Evolutionary conservation across 176 grass and related monocot species (phyloP), one percentile per base, ranked within the genome.

Genomic region (Pontederia crassipes): DNA sequence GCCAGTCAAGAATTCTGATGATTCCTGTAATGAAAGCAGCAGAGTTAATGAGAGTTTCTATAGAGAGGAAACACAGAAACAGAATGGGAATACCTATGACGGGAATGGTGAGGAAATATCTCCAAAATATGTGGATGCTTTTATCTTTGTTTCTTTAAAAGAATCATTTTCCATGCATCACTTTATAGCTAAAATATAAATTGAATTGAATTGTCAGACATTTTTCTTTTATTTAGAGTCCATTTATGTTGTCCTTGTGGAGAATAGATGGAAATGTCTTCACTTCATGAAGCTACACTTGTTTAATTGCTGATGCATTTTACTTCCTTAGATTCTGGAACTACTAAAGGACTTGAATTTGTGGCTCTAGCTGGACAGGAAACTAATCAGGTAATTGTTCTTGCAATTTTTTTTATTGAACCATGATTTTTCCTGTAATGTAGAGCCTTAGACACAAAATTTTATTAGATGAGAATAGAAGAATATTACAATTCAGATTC

Each of bases 361-460:
- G 77, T 95, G 86, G 78, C 86, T 64, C 71, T 95, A 16, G 83
- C 86, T 68, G 91, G 91, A 49, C 65, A 95, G 82, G 80, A 87
- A 54, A 69, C 86, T 3, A 72, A 78, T 53, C 69, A 74, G 80
- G 91, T 95, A 68, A 70, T 59, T 76, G 50, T 17, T 10, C 56
- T 52, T 48, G 51, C 18, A 35, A 72, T 52, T 55, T 32, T 24
- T 14, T 45, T 10, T 77, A 71, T 82, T 62, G 17, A 8, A 7
- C 32, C 32, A 40, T 40, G 32, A 40, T 24, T 24, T 24, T 24
- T 24, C 20, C 20, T 24, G 20, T 24, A 24, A 40, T 40, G 32
- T 40, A 24, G 32, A 40, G 6, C 32, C 32, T 40, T 40, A 4
- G 32, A 24, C 1, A 1, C 20, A 24, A 24, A 24, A 24, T 24